Percentiles rank a stretch among this genome's conserved stretches.
These are phyloP conservation scores for Solanum pimpinellifolium DNA, from an alignment of 257 asterid genomes.

Conservation along the genomic window DNA sequence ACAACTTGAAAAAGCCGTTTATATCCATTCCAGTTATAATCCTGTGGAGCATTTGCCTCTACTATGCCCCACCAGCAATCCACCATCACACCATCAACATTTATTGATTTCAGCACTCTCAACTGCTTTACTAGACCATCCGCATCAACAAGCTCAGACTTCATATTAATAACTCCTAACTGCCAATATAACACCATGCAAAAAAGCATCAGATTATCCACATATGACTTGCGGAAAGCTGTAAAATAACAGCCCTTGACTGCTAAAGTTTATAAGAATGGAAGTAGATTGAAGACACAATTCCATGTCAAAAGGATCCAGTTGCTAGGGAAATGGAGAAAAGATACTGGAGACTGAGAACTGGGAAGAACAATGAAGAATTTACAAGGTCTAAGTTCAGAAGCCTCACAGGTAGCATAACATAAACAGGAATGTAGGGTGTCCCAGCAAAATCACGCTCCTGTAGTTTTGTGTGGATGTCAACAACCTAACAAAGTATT, in stretches of 20 bases:
- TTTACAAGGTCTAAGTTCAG: neutral
- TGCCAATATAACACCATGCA: conserved; percentile 28
- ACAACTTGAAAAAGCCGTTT: conserved; percentile 67
- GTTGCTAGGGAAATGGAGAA: neutral
- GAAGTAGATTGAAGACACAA: neutral
- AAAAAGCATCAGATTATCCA: neutral
- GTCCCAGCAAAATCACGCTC: conserved; percentile 83
- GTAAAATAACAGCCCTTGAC: neutral
- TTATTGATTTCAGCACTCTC: conserved; percentile 59
- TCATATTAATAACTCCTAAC: conserved; percentile 79
- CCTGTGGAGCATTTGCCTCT: conserved; percentile 85
- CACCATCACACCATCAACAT: conserved; percentile 73
- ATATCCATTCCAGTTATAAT: conserved; percentile 95
- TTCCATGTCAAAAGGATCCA: neutral
- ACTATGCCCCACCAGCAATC: conserved; percentile 99
- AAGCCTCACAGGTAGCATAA: conserved; percentile 88
- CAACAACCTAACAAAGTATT: conserved; percentile 46
- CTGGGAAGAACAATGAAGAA: neutral
- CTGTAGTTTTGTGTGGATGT: conserved; percentile 51
- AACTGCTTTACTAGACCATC: conserved; percentile 80
- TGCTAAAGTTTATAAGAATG: neutral
- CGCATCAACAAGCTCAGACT: conserved; percentile 85
- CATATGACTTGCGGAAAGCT: neutral
- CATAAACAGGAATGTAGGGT: conserved; percentile 76
- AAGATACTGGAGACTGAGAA: neutral